A percentile compares a stretch with the other conserved stretches of the same genome.
Conservation (phyloP, 306 rosid species). For the Cucurbita ficifolia region DNA sequence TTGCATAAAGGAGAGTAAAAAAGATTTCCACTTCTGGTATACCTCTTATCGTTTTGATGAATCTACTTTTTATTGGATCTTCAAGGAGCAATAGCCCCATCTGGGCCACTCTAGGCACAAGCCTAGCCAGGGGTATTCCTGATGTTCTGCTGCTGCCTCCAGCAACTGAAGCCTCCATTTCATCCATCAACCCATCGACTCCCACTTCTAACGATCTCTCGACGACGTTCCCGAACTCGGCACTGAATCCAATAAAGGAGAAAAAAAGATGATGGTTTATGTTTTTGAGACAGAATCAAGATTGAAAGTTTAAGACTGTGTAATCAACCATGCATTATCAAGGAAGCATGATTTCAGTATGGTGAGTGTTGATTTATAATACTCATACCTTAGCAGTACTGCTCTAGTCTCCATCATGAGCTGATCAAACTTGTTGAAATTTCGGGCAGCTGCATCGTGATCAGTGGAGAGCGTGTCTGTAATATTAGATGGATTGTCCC, state of each 20-base stretch:
- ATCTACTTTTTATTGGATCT: slow-evolving; percentile 54
- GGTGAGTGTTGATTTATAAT: not conserved
- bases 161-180: slow-evolving; percentile 37
- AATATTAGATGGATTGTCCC: slow-evolving; percentile 20
- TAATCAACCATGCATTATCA: not conserved
- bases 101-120: slow-evolving; percentile 60
- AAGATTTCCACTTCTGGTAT: slow-evolving; percentile 69
- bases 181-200: slow-evolving; percentile 38
- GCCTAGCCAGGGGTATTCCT: slow-evolving; percentile 57
- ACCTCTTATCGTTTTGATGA: slow-evolving; percentile 39
- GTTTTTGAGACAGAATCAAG: too few species aligned
- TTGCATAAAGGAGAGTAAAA: slow-evolving; percentile 76
- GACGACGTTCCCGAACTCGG: slow-evolving; percentile 48
- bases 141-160: slow-evolving; percentile 33
- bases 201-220: slow-evolving; percentile 48
- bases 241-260: slow-evolving; percentile 23
- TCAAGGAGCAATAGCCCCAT: slow-evolving; percentile 61
- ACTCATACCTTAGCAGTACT: slow-evolving; percentile 67
- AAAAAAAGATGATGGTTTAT: too few species aligned
- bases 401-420: slow-evolving; percentile 63
- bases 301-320: not conserved
- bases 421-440: slow-evolving; percentile 45
- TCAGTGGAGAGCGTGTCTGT: slow-evolving; percentile 19
- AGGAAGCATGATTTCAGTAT: not conserved
- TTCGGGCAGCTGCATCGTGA: slow-evolving; percentile 19